phyloP scores from a whole-genome alignment of 2,329 filamentous ascomycete genomes.

The Colletotrichum sp. region DNA sequence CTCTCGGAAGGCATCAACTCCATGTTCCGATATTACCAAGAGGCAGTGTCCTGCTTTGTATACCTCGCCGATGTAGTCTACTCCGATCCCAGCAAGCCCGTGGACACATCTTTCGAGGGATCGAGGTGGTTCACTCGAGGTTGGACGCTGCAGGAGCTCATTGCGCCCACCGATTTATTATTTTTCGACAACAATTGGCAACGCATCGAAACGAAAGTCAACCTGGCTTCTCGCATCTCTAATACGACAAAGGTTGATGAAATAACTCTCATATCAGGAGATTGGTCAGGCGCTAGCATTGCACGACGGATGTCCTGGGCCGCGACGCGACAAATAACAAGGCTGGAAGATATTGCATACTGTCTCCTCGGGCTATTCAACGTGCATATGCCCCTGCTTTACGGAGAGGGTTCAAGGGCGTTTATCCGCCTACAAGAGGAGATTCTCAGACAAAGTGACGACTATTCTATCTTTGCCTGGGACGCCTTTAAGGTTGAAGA shows the following conservation, averaged over 20 bases:
- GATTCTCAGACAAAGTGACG: background rate
- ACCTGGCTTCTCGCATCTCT: background rate
- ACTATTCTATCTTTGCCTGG: background rate
- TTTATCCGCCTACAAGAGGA: constrained; percentile 25
- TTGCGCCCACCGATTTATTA: constrained; percentile 5
- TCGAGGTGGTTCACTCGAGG: constrained; percentile 19
- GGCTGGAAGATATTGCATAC: constrained; percentile 30
- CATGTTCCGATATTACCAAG: constrained; percentile 19
- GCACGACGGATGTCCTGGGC: constrained; percentile 34
- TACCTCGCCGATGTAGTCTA: background rate
- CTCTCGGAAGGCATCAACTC: constrained; percentile 17
- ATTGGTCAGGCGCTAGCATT: constrained; percentile 19
- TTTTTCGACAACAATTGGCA: constrained; percentile 16
- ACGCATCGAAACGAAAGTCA: background rate
- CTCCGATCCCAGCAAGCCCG: background rate
- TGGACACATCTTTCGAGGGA: background rate
- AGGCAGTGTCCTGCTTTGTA: constrained; percentile 6
- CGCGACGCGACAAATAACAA: constrained; percentile 25
- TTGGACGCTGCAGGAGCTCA: constrained; percentile 24
- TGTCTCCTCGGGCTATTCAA: constrained; percentile 32
- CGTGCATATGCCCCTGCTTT: constrained; percentile 31
- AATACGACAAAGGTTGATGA: background rate
- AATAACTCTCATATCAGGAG: background rate
- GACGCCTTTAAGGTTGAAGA: background rate
- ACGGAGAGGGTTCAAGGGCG: constrained; percentile 30